Evolutionary conservation across 2,329 filamentous ascomycete genomes (phyloP).

Genomic region (Colletotrichum cuscutae): DNA sequence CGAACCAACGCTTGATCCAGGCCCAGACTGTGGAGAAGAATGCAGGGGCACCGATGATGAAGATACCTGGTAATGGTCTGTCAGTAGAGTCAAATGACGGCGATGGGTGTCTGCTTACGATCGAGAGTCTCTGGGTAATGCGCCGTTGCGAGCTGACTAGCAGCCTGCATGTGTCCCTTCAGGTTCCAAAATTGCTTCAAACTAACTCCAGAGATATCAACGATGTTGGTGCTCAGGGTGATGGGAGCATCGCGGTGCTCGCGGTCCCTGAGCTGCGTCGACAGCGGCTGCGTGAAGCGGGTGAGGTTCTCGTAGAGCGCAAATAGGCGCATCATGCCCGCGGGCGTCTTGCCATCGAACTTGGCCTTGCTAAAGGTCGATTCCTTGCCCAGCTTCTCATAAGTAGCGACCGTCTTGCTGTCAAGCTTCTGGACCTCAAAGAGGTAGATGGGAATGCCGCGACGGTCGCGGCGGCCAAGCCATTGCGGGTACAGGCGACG

Average conservation of each 20-base stretch:
- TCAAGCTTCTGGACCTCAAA: slow-evolving; percentile 89
- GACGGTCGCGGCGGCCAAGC: slow-evolving; percentile 88
- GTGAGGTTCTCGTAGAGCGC: slow-evolving; percentile 94
- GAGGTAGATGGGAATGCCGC: slow-evolving; percentile 91
- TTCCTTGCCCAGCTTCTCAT: slow-evolving; percentile 74
- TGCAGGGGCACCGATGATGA: slow-evolving; percentile 85
- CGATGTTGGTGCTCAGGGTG: slow-evolving; percentile 92
- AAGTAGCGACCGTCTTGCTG: slow-evolving; percentile 81
- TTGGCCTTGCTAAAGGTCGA: slow-evolving; percentile 70
- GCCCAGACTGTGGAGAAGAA: slow-evolving; percentile 96
- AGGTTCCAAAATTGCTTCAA: slow-evolving; percentile 97
- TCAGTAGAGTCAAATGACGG: not conserved
- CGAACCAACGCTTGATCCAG: slow-evolving; percentile 96
- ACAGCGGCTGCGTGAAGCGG: slow-evolving; percentile 86
- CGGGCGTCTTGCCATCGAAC: slow-evolving; percentile 72
- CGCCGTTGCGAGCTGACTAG: slow-evolving; percentile 86
- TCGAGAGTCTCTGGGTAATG: slow-evolving; percentile 96
- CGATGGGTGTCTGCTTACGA: slow-evolving; percentile 68
- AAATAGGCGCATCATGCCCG: slow-evolving; percentile 86
- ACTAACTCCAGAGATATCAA: slow-evolving; percentile 89
- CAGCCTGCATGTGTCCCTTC: slow-evolving; percentile 93
- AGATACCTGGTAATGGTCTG: slow-evolving; percentile 50
- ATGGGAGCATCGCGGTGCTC: slow-evolving; percentile 84
- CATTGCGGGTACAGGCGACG: slow-evolving; percentile 92
- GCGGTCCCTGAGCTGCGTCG: slow-evolving; percentile 78